Evolutionary conservation across 2,329 filamentous ascomycete genomes (phyloP), one percentile per base, ranked within the genome.

Genomic region (Aspergillus sp.): DNA sequence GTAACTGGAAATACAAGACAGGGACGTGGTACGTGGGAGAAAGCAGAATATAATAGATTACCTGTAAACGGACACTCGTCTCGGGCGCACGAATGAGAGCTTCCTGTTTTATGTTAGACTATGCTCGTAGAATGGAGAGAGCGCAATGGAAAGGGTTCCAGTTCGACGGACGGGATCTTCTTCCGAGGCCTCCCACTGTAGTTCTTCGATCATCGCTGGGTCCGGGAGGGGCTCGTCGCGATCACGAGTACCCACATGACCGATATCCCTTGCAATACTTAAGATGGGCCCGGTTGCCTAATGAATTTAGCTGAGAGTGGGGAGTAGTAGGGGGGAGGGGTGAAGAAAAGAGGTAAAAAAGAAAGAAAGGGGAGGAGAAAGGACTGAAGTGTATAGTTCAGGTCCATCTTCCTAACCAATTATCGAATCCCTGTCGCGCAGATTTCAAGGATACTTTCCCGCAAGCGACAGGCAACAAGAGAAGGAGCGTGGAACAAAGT

Each of bases 1-100:
- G 83, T 68, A 92, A 75, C 57, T 81, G 85, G 78, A 94, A 92
- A 85, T 90, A 93, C 58, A 93, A 81, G 61, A 90, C 90, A 8
- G 90, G 90, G 49, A 89, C 85, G 62, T 84, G 84, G 76, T 93
- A 94, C 59, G 88, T 90, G 58, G 88, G 86, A 68, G 92, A 91
- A 62, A 90, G 81, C 70, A 91, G 83, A 68, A 93, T 86, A 74
- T 92, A 88, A 77, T 92, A 93, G 62, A 84, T 82, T 66, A 90
- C 85, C 56, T 74, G 68, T 82, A 78, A 58, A 78, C 78, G 63
- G 73, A 72, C 61, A 75, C 77, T 60, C 55, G 60, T 54, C 51
- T 67, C 54, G 53, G 66, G 21, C 38, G 59, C 62, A 54, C 73
- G 77, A 62, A 80, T 67, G 61, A 81, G 75, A 57, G 77, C 75